phyloP scores from a whole-genome alignment of 2,329 filamentous ascomycete species.

The Neoascochyta sp. region DNA sequence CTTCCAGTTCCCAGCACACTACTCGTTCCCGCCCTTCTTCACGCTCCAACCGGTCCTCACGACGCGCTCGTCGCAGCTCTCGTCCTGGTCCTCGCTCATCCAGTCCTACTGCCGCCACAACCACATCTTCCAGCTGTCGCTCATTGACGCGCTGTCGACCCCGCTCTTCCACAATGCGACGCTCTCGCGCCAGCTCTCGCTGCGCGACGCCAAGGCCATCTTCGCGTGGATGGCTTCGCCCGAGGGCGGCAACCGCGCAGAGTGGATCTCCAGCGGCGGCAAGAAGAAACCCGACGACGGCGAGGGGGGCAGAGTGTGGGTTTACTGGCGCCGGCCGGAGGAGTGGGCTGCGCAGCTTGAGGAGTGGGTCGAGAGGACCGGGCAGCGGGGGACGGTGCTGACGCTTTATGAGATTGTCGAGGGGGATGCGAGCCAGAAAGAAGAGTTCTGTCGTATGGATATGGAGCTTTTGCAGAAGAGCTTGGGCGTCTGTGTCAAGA shows the following conservation, averaged over 20 bases:
- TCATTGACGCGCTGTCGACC: conserved; percentile 54
- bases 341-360: conserved; percentile 83
- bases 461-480: conserved; percentile 74
- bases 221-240: conserved; percentile 54
- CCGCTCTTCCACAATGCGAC: conserved; percentile 54
- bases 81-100: conserved; percentile 83
- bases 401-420: conserved; percentile 89
- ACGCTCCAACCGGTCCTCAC: conserved; percentile 71
- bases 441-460: conserved; percentile 86
- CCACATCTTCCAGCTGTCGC: conserved; percentile 69
- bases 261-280: conserved; percentile 54
- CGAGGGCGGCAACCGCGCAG: conserved; percentile 55
- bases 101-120: conserved; percentile 78
- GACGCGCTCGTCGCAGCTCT: conserved; percentile 70
- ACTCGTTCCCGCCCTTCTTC: conserved; percentile 82
- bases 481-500: conserved; percentile 77
- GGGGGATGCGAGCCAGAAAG: conserved; percentile 69
- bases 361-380: conserved; percentile 79
- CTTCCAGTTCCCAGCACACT: conserved; percentile 49
- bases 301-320: conserved; percentile 51
- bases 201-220: conserved; percentile 52
- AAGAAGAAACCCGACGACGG: conserved; percentile 24
- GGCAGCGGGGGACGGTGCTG: conserved; percentile 81
- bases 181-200: conserved; percentile 45
- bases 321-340: conserved; percentile 83